A percentile compares a stretch with the other conserved stretches of the same genome.
Conservation (phyloP, 2,329 filamentous ascomycete species). For the Dactylellina drechsleri region DNA sequence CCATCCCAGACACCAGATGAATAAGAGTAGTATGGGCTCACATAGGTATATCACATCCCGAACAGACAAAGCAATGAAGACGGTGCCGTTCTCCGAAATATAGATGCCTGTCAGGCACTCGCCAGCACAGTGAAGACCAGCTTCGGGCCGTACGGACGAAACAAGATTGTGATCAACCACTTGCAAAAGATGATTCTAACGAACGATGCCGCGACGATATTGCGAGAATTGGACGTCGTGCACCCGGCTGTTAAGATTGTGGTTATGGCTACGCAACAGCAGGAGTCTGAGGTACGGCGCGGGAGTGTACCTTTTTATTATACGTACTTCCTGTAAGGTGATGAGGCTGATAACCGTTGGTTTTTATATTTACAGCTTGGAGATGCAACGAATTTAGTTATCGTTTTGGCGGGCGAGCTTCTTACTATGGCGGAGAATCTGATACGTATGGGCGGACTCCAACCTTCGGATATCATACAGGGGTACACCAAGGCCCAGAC, state of each 20-base stretch:
- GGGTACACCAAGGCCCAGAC: conserved; percentile 95
- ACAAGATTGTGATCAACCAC: conserved; percentile 99
- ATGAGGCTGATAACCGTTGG: neutral
- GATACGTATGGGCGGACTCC: conserved; percentile 87
- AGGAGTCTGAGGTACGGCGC: conserved; percentile 77
- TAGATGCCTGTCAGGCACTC: conserved; percentile 97
- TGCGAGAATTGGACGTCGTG: conserved; percentile 96
- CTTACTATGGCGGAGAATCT: conserved; percentile 97
- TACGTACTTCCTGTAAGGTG: neutral
- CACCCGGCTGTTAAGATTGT: conserved; percentile 97
- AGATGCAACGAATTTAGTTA: conserved; percentile 97
- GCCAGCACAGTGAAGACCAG: conserved; percentile 96
- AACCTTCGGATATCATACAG: conserved; percentile 95
- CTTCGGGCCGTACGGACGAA: conserved; percentile 94
- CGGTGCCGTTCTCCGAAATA: conserved; percentile 97
- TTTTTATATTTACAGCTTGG: conserved; percentile 72
- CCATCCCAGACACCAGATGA: neutral
- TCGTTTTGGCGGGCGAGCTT: conserved; percentile 92
- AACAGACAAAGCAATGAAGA: conserved; percentile 96
- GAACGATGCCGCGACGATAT: conserved; percentile 95
- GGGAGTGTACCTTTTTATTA: neutral
- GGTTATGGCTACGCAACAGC: conserved; percentile 98
- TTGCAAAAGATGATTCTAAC: conserved; percentile 99
- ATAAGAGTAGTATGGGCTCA: neutral
- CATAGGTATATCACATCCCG: conserved; percentile 10